A percentile compares a stretch with the other conserved stretches of the same genome.
Conservation (phyloP, 495 filamentous ascomycete genomes). For the Cetradonia linearis region DNA sequence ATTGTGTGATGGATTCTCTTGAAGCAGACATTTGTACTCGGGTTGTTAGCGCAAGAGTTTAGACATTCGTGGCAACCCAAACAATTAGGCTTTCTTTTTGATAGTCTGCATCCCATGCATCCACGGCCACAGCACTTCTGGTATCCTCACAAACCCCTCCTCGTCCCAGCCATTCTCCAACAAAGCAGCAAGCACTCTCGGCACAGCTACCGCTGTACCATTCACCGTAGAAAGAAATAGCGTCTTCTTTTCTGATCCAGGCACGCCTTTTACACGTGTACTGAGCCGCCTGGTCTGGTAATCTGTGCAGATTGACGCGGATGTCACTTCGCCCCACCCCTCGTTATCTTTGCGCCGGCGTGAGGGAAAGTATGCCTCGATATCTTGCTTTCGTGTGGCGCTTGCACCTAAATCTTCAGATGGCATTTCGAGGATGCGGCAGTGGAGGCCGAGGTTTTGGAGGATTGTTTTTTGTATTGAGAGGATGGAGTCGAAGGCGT, state of each 20-base stretch:
- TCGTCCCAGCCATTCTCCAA: slow-evolving; percentile 73
- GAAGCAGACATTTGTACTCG: not conserved
- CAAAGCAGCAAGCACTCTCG: slow-evolving; percentile 79
- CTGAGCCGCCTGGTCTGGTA: slow-evolving; percentile 80
- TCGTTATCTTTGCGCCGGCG: slow-evolving; percentile 58
- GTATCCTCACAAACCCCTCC: slow-evolving; percentile 48
- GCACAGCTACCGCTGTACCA: slow-evolving; percentile 86
- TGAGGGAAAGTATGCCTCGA: slow-evolving; percentile 89
- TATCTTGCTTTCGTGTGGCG: slow-evolving; percentile 77
- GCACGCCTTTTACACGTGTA: slow-evolving; percentile 45
- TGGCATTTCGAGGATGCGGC: slow-evolving; percentile 88
- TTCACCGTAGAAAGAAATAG: slow-evolving; percentile 79
- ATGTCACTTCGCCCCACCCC: slow-evolving; percentile 92
- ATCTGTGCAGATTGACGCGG: slow-evolving; percentile 83
- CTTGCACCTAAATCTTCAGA: slow-evolving; percentile 76
- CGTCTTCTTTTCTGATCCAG: slow-evolving; percentile 29
- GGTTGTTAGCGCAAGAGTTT: not conserved
- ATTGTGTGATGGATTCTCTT: too few species aligned
- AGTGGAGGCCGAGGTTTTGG: slow-evolving; percentile 63
- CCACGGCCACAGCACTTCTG: slow-evolving; percentile 65
- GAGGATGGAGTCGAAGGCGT: slow-evolving; percentile 73
- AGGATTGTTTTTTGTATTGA: slow-evolving; percentile 78
- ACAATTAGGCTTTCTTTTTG: slow-evolving; percentile 28
- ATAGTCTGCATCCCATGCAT: slow-evolving; percentile 71
- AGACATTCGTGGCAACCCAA: not conserved